Base-by-base conservation (phyloP, 306 rosid species). In the Sicyos edulis region DNA sequence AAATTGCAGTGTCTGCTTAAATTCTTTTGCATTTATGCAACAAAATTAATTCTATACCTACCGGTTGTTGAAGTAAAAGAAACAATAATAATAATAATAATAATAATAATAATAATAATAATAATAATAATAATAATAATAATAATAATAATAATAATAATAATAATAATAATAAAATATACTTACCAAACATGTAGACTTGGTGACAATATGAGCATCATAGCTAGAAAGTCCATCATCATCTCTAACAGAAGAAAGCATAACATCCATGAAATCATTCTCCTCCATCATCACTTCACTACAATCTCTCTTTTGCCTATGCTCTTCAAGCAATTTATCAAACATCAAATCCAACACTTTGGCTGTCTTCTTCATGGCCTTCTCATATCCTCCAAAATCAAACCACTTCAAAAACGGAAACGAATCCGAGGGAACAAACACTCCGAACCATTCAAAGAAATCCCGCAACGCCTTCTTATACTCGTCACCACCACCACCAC, bases 291-390 rank as follows among this genome's bases (percentile, higher is more conserved):
- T 34, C 63, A 9, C 45, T 21, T 55, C 12, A 13, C n/a, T 16
- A 4, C 20, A 61, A 59, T 42, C 71, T 75, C 85, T 45, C 32
- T 7, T 83, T 10, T 21, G 50, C 42, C 16, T 87, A 72, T 86
- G 93, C 78, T 84, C 87, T 50, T 76, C 56, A 15, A 88, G 54
- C 90, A 88, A 85, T 1, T 81, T 79, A 32, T 76, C 84, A 32
- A 85, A 82, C 63, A 85, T 79, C 3, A n/a, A 73, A 51, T 88
- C 90, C 16, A 88, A 63, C 32, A 85, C 90, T 62, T 56, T 73
- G 0, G 92, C 88, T 6, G 90, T 88, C 70, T 78, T 85, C 82
- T 83, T 88, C 92, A 88, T 85, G 0, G 90, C 85, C 79, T 8
- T 85, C 77, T 83, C 85, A 47, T 80, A 82, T 12, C 90, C 90